phyloP scores from a whole-genome alignment of 305 asterid species.

The Plantago lanceolata region DNA sequence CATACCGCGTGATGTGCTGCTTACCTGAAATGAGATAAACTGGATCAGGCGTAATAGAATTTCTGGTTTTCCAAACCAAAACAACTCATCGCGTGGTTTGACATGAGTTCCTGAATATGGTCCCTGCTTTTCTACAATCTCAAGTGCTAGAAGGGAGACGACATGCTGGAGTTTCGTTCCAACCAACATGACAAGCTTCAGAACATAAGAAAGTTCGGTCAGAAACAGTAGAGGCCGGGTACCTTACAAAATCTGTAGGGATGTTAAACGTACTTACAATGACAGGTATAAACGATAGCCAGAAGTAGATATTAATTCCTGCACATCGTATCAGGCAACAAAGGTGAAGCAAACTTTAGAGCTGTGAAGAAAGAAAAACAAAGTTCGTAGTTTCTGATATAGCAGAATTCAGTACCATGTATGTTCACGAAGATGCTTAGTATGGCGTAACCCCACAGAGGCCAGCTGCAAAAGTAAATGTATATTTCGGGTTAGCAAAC shows the following conservation, averaged over 20 bases:
- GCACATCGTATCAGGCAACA: constrained; percentile 20
- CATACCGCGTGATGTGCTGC: neutral
- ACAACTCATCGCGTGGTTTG: constrained; percentile 81
- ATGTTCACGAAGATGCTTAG: constrained; percentile 79
- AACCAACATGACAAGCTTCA: constrained; percentile 77
- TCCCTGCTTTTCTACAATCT: constrained; percentile 54
- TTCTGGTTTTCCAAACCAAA: constrained; percentile 92
- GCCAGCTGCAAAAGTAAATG: constrained; percentile 62
- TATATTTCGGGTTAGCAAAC: neutral
- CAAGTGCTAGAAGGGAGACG: constrained; percentile 79
- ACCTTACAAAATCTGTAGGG: neutral
- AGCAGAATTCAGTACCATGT: constrained; percentile 47
- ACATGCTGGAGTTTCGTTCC: constrained; percentile 92
- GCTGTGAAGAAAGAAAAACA: neutral
- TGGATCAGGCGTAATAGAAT: constrained; percentile 73
- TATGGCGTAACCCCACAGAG: constrained; percentile 89
- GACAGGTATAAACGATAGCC: constrained; percentile 85
- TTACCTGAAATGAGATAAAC: constrained; percentile 89
- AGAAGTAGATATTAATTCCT: constrained; percentile 87
- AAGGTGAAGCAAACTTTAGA: constrained; percentile 2
- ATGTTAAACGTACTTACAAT: constrained; percentile 49
- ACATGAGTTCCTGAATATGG: constrained; percentile 52
- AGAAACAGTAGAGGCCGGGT: neutral
- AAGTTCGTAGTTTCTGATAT: neutral
- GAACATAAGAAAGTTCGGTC: constrained; percentile 15